Percentiles rank a stretch among this genome's conserved stretches.
These are phyloP conservation scores for Penicillium sp. DNA, from an alignment of 2,329 filamentous ascomycete genomes.

Conservation along the genomic window DNA sequence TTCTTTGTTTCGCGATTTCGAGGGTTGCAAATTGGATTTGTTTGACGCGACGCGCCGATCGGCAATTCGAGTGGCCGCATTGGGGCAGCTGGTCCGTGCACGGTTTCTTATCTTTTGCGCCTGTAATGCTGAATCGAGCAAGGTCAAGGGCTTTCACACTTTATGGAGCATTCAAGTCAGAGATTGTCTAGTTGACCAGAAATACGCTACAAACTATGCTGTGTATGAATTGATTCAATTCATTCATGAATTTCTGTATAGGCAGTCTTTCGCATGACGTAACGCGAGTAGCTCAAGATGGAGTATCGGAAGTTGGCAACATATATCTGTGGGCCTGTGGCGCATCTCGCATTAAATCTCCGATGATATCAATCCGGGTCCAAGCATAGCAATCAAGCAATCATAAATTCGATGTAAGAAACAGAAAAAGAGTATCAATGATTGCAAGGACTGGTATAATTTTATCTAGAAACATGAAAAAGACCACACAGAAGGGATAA, in stretches of 20 bases:
- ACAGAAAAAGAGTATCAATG: background rate
- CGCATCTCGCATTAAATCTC: background rate
- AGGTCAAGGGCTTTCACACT: background rate
- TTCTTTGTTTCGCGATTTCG: background rate
- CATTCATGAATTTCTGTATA: background rate
- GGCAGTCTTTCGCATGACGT: background rate
- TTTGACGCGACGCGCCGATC: slow-evolving; percentile 28
- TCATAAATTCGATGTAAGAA: background rate
- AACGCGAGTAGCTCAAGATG: background rate
- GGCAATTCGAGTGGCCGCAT: slow-evolving; percentile 22
- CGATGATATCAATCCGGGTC: background rate
- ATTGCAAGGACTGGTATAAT: slow-evolving; percentile 21
- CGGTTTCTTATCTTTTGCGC: slow-evolving; percentile 14
- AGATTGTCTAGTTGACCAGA: too few relatives aligned
- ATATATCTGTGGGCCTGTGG: background rate
- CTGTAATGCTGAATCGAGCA: background rate
- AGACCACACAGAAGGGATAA: slow-evolving; percentile 6
- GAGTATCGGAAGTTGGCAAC: background rate
- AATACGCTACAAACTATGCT: too few relatives aligned
- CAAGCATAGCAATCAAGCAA: background rate
- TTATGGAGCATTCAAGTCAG: too few relatives aligned
- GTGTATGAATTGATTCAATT: background rate
- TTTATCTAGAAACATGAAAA: slow-evolving; percentile 23
- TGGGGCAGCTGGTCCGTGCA: slow-evolving; percentile 23
- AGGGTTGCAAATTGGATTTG: background rate